A percentile compares a stretch with the other conserved stretches of the same genome.
Conservation (phyloP, 2,329 filamentous ascomycete species). For the Clarireedia paspali region DNA sequence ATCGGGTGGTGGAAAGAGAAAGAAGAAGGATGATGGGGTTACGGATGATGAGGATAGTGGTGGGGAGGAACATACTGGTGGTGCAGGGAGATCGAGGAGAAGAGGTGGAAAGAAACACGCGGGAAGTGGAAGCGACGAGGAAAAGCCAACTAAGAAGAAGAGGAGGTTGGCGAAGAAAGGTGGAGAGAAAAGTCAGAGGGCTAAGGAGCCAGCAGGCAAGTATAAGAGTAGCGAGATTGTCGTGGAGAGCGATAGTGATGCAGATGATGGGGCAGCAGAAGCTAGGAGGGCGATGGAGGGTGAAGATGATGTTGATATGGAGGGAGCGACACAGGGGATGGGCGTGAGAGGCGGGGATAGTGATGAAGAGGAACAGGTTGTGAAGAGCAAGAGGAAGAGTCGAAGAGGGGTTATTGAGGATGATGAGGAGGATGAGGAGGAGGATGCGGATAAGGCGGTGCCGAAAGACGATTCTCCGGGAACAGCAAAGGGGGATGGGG, state of each 20-base stretch:
- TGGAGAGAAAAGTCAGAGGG: constrained; percentile 20
- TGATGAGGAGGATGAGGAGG: constrained; percentile 27
- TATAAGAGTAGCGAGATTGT: constrained; percentile 31
- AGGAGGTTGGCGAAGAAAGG: constrained; percentile 27
- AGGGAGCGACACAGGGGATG: background rate
- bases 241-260: constrained; percentile 29
- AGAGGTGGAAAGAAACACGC: constrained; percentile 17
- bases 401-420: constrained; percentile 27
- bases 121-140: constrained; percentile 28
- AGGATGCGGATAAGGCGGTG: constrained; percentile 10
- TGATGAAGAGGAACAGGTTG: constrained; percentile 23
- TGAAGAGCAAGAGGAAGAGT: constrained; percentile 20
- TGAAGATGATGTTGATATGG: constrained; percentile 17
- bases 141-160: constrained; percentile 31
- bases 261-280: constrained; percentile 25
- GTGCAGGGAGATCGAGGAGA: background rate
- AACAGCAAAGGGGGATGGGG: constrained; percentile 23
- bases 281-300: constrained; percentile 24
- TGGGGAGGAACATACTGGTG: constrained; percentile 12
- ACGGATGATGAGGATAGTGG: constrained; percentile 29
- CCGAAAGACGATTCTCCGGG: constrained; percentile 19
- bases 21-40: constrained; percentile 32
- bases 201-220: constrained; percentile 23
- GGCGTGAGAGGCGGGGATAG: constrained; percentile 1
- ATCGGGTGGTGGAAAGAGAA: constrained; percentile 34